These are phyloP conservation scores for Arthrinium puccinioides DNA, from an alignment of 2,329 filamentous ascomycete genomes.

Conservation along the genomic window DNA sequence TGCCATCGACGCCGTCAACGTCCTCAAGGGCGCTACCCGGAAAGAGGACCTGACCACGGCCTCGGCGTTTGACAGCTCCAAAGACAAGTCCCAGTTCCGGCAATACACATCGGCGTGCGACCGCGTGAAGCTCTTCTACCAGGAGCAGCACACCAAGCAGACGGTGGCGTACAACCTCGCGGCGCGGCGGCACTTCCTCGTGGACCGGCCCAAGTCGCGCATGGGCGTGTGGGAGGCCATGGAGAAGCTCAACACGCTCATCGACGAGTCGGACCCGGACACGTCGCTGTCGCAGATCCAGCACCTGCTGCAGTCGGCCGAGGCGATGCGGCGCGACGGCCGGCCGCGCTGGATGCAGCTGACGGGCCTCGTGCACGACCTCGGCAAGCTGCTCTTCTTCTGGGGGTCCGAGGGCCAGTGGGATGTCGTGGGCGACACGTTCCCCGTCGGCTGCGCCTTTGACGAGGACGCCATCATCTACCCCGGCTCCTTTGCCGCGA, in stretches of 20 bases:
- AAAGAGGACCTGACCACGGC: slow-evolving; percentile 26
- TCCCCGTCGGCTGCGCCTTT: slow-evolving; percentile 71
- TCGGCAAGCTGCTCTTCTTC: slow-evolving; percentile 75
- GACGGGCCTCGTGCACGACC: slow-evolving; percentile 69
- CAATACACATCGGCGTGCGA: slow-evolving; percentile 80
- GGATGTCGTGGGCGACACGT: slow-evolving; percentile 87
- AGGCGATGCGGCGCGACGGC: slow-evolving; percentile 80
- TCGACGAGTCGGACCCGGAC: slow-evolving; percentile 88
- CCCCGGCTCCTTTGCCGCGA: slow-evolving; percentile 66
- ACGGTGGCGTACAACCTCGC: slow-evolving; percentile 79
- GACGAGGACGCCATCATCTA: slow-evolving; percentile 71
- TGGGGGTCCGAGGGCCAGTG: slow-evolving; percentile 82
- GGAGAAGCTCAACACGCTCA: slow-evolving; percentile 83
- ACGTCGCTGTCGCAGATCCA: slow-evolving; percentile 83
- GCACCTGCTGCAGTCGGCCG: slow-evolving; percentile 80
- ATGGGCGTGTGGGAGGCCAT: slow-evolving; percentile 91
- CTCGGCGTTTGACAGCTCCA: slow-evolving; percentile 64
- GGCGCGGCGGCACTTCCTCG: slow-evolving; percentile 67
- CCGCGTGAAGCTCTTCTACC: slow-evolving; percentile 82
- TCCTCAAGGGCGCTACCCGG: slow-evolving; percentile 30
- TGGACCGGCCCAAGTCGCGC: slow-evolving; percentile 53
- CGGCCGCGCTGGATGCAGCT: slow-evolving; percentile 80
- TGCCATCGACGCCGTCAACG: slow-evolving; percentile 48
- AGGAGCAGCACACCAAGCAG: slow-evolving; percentile 63
- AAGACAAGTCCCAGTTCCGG: slow-evolving; percentile 75